Evolutionary conservation across 2,329 filamentous ascomycete genomes (phyloP).

Genomic region (Apiospora arundinis): DNA sequence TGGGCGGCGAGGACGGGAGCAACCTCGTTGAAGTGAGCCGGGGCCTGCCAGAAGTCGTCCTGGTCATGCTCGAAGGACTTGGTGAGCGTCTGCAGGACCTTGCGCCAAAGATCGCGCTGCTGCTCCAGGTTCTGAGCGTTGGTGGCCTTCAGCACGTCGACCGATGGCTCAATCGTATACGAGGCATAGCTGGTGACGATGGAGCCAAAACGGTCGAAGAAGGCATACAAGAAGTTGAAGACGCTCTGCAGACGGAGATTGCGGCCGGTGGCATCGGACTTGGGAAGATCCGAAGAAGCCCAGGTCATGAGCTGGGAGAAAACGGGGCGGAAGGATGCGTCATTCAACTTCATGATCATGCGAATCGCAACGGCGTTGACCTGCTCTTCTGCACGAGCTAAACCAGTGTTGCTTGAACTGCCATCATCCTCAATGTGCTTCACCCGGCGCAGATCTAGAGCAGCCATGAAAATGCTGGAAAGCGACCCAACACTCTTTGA

Average conservation of each 20-base stretch:
- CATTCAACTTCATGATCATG: constrained; percentile 97
- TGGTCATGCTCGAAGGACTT: constrained; percentile 88
- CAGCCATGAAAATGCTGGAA: constrained; percentile 66
- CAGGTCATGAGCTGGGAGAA: constrained; percentile 89
- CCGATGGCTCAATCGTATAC: constrained; percentile 80
- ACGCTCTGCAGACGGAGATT: constrained; percentile 74
- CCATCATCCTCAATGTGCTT: constrained; percentile 57
- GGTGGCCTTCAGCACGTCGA: constrained; percentile 62
- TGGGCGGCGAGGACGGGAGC: constrained; percentile 73
- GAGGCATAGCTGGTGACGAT: constrained; percentile 92
- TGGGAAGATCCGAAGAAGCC: constrained; percentile 66
- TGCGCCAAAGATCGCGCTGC: constrained; percentile 68
- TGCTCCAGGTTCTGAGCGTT: constrained; percentile 52
- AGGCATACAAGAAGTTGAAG: constrained; percentile 79
- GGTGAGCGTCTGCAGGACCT: constrained; percentile 73
- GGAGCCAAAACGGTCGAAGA: constrained; percentile 88
- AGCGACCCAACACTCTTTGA: constrained; percentile 75
- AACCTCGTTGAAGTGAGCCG: constrained; percentile 81
- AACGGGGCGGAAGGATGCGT: constrained; percentile 89
- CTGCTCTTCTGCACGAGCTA: constrained; percentile 67
- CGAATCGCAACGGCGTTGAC: constrained; percentile 77
- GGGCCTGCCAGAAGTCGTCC: constrained; percentile 95
- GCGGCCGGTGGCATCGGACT: constrained; percentile 65
- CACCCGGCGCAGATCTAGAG: constrained; percentile 68
- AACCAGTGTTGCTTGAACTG: constrained; percentile 47